phyloP scores from a whole-genome alignment of 495 filamentous ascomycete species.

The Neurospora sp. region DNA sequence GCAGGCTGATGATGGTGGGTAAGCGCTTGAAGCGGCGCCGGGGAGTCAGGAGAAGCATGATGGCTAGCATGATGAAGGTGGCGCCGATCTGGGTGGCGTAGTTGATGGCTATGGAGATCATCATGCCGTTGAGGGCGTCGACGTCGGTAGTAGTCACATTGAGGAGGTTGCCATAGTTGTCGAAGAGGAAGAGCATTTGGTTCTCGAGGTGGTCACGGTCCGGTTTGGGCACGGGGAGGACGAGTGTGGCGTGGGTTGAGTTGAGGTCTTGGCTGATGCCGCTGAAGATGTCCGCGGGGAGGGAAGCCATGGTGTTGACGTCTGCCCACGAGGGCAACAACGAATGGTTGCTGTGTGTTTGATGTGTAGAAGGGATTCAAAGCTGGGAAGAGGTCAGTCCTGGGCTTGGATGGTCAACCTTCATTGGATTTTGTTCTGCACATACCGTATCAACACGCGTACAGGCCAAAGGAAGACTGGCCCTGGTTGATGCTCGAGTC shows the following conservation, averaged over 20 bases:
- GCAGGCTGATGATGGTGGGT: slow-evolving; percentile 16
- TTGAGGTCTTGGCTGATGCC: neutral
- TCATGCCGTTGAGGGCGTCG: slow-evolving; percentile 32
- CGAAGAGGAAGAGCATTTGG: neutral
- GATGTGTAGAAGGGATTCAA: neutral
- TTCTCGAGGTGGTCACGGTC: neutral
- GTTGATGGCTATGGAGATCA: slow-evolving; percentile 50
- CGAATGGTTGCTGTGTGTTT: neutral
- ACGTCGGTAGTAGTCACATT: slow-evolving; percentile 40
- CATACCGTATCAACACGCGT: neutral
- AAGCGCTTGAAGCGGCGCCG: slow-evolving; percentile 9
- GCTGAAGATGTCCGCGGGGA: neutral
- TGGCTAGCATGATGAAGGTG: slow-evolving; percentile 53
- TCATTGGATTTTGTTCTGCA: neutral
- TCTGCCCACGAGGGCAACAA: neutral
- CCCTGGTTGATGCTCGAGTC: neutral
- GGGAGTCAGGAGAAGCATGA: slow-evolving; percentile 40
- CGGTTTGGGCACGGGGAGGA: neutral
- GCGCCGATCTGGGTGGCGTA: slow-evolving; percentile 67
- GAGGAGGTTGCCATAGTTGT: slow-evolving; percentile 17
- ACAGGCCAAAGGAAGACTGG: neutral
- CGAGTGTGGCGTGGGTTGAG: neutral
- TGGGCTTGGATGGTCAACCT: neutral
- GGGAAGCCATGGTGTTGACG: neutral
- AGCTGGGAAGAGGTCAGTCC: neutral